A percentile compares a stretch with the other conserved stretches of the same genome.
Conservation (phyloP, 768 basidiomycete genomes). For the Psilocybe tampanensis region DNA sequence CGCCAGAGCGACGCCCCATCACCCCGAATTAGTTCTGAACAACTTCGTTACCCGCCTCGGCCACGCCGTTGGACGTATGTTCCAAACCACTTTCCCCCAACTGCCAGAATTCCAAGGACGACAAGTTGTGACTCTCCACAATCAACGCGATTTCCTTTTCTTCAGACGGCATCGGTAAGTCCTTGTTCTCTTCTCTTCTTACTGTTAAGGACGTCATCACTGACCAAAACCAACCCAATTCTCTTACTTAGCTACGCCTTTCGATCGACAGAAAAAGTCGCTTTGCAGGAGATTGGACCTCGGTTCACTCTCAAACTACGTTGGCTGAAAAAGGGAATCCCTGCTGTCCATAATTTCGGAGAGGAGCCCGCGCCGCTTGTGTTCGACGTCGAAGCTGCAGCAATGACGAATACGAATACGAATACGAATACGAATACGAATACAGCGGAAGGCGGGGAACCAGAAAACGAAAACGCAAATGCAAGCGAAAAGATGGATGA, state of each 20-base stretch:
- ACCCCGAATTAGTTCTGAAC: slow-evolving; percentile 94
- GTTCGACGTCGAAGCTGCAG: slow-evolving; percentile 42
- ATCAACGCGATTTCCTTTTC: slow-evolving; percentile 97
- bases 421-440: too few relatives aligned
- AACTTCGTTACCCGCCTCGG: slow-evolving; percentile 94
- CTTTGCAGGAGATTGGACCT: slow-evolving; percentile 96
- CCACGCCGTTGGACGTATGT: slow-evolving; percentile 91
- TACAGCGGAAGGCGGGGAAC: slow-evolving; percentile 32
- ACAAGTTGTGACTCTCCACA: slow-evolving; percentile 96
- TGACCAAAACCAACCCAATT: background rate
- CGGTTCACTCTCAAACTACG: slow-evolving; percentile 94
- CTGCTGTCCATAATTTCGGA: slow-evolving; percentile 73
- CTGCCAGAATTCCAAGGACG: slow-evolving; percentile 94
- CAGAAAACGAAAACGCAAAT: slow-evolving; percentile 29
- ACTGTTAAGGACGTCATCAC: slow-evolving; percentile 8
- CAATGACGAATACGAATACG: too few relatives aligned
- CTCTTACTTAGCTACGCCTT: slow-evolving; percentile 75
- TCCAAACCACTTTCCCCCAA: slow-evolving; percentile 95
- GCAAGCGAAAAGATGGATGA: slow-evolving; percentile 20
- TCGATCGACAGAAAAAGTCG: slow-evolving; percentile 86
- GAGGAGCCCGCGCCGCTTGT: slow-evolving; percentile 59
- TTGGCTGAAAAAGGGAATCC: slow-evolving; percentile 87
- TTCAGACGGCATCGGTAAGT: slow-evolving; percentile 88
- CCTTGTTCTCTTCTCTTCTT: slow-evolving; percentile 19
- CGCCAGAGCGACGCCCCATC: slow-evolving; percentile 88